Evolutionary conservation across 2,329 filamentous ascomycete genomes (phyloP), one percentile per base, ranked within the genome.

Genomic region (Cladosporium phlei): DNA sequence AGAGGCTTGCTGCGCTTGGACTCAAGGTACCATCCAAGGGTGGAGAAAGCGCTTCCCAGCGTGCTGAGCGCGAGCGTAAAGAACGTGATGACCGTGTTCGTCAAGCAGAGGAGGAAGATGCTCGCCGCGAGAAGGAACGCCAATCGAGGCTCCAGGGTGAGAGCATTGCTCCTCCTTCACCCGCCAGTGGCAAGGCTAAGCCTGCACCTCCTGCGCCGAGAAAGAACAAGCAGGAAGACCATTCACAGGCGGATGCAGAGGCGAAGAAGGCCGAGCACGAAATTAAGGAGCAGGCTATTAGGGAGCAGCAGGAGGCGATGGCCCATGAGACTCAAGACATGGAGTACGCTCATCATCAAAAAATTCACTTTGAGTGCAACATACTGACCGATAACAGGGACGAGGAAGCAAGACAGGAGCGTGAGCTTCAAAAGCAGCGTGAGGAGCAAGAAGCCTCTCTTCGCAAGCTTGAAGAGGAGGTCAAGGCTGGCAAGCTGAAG

Each of bases 81-180:
- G 93, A 98, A 63, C 80, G 88, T 43, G 89, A 93, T 52, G 87
- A 93, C 29, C 90, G 93, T 59, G 72, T 95, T 30, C 83, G 80
- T 47, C 85, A 93, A 66, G 93, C 93, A 3, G 93, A 98, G 65
- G 93, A 94, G 60, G 93, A 98, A 68, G 91, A 97, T 69, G 82
- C 85, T 8, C 86, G 83, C 52, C 83, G 93, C 21, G 93, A 98
- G 61, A 75, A 87, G 54, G 90, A 97, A 66, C 80, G 90, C 51
- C 88, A 95, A 62, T 82, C 83, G 53, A 81, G 89, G 57, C 74
- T 95, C 30, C 85, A 85, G 19, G 86, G 89, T 49, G 90, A 95
- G 65, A 82, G 85, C 1, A 69, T 75, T 21, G 69, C 75, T 38
- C 80, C 84, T 14, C 80, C 86, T 5, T 69, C 72, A 2, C 66